Evolutionary conservation across 176 grass and related monocot species (phyloP), one percentile per base, ranked within the genome.

Genomic region (Rhynchospora pubera): DNA sequence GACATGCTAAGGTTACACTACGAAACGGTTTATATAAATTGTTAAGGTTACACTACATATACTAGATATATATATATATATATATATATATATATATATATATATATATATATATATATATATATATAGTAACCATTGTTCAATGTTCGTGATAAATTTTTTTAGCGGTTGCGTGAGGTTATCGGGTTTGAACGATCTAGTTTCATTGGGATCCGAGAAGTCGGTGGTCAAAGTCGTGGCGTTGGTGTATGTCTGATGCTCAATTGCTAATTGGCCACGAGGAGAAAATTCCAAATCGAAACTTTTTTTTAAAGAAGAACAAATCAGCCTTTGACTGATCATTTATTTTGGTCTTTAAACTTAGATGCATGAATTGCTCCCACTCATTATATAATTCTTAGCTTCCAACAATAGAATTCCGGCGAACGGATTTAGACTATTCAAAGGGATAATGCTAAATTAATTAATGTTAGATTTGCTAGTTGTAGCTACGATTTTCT

Each of bases 181-280:
- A 76, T 53, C 23, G 72, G 72, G 48, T 80, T 45, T 62, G 28
- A 28, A 44, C 7, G 42, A 62, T 44, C 5, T 0, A 59, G 19
- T 13, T 58, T 22, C 4, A 62, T 23, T 9, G 8, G 39, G 58
- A 63, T 66, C 79, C 57, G 11, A 48, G 0, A 82, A 21, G 60
- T 66, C 79, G 45, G 79, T 82, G 44, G 79, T 82, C 79, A 82
- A 50, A 82, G 59, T 82, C 62, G 45, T 51, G 22, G 57, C 59
- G 7, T 82, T 53, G 60, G 79, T 82, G 79, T 23, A 42, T 23
- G 3, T 66, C 60, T n/a, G n/a, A n/a, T n/a, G n/a, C n/a, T 81
- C 46, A 32, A 75, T 7, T 82, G 34, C 18, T 21, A 61, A 82
- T 50, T 65, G 32, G 57, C 61, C 59, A 50, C 47, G n/a, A 16